A percentile compares a stretch with the other conserved stretches of the same genome.
These are phyloP conservation scores for Gloeostereum incarnatum DNA, from an alignment of 768 basidiomycete species.

Conservation along the genomic window DNA sequence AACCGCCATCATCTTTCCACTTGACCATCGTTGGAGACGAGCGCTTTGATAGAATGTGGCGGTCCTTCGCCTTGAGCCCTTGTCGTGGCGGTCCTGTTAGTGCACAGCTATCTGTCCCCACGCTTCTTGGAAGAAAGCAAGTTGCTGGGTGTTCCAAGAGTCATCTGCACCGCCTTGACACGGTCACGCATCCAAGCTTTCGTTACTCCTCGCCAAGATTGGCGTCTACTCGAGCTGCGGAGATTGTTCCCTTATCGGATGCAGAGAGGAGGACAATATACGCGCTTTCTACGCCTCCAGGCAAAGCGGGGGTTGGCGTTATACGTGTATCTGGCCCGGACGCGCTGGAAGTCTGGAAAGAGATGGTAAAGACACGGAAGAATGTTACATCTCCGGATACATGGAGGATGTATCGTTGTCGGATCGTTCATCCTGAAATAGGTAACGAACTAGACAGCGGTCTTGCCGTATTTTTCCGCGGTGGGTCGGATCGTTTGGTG, in stretches of 20 bases:
- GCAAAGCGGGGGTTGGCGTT: slow-evolving; percentile 78
- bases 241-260: slow-evolving; percentile 20
- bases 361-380: slow-evolving; percentile 36
- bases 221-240: background rate
- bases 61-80: too few relatives aligned
- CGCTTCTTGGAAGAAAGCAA: too few relatives aligned
- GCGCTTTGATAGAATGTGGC: too few relatives aligned
- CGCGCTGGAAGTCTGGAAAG: slow-evolving; percentile 50
- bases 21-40: too few relatives aligned
- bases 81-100: too few relatives aligned
- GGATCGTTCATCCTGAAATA: slow-evolving; percentile 52
- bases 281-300: slow-evolving; percentile 81
- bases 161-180: too few relatives aligned
- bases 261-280: slow-evolving; percentile 74
- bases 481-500: slow-evolving; percentile 24
- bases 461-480: slow-evolving; percentile 73
- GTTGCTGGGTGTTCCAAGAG: too few relatives aligned
- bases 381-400: slow-evolving; percentile 30
- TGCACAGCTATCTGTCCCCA: too few relatives aligned
- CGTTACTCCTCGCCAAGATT: too few relatives aligned
- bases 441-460: slow-evolving; percentile 69
- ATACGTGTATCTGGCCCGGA: slow-evolving; percentile 78
- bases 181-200: too few relatives aligned
- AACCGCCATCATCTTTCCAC: too few relatives aligned
- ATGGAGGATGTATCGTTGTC: slow-evolving; percentile 65